Base-by-base conservation (phyloP, 495 filamentous ascomycete species). In the Aspergillus steynii region DNA sequence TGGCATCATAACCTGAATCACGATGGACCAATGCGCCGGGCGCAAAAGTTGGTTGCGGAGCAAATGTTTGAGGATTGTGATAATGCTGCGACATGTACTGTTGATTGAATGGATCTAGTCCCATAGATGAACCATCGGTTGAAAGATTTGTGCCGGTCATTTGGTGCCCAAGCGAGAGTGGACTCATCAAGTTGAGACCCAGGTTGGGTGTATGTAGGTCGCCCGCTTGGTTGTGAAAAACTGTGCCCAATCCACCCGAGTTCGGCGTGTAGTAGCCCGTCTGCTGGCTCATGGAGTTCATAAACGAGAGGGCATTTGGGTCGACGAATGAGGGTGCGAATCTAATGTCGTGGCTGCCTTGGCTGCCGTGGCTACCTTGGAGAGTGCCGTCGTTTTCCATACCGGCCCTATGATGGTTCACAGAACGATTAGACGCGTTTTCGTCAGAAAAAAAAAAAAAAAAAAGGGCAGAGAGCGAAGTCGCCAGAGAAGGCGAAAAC, bases 281-380 rank as follows among this genome's bases (percentile, higher is more conserved):
- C 46, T 87, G 84, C 56, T 96, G 92, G 66, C 88, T 90, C 59
- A 87, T 88, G 62, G 95, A 90, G 49, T 80, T 79, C 56, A 86
- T 77, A 76, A 96, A 97, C 4, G 86, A 83, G 65, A 93, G 92
- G 4, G 91, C 87, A 67, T 85, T 90, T 15, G 93, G 86, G 63
- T 97, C 94, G 68, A 98, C 82, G 34, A 93, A 82, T 25, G 93
- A 93, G 9, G 93, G 90, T 2, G 92, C 95, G 69, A 95, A 95
- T 52, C 90, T 82, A 82, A 93, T 90, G 59, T 97, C 92, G 61
- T 88, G 85, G 7, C 87, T 78, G 32, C 86, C 89, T 66, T 86
- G 85, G 4, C 90, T 94, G 5, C 89, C 87, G 66, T 96, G 90
- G 59, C 87, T 83, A 72, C 92, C 89, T 77, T 92, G 92, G 69